phyloP scores from a whole-genome alignment of 2,329 filamentous ascomycete genomes.

The Metarhizium guizhouense region DNA sequence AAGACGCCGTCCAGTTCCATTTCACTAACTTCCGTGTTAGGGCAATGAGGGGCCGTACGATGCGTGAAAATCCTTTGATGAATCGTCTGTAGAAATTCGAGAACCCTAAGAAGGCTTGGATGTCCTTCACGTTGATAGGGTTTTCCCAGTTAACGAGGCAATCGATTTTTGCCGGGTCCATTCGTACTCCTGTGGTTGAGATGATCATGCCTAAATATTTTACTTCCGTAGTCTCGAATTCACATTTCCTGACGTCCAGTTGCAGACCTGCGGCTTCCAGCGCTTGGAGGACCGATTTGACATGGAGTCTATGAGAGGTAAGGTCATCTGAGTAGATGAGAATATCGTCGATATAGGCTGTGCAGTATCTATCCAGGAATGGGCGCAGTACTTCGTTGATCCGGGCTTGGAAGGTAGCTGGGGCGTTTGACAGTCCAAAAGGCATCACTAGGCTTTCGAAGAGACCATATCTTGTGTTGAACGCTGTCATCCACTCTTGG shows the following conservation, averaged over 20 bases:
- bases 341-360: constrained; percentile 5
- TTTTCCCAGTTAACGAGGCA: not conserved
- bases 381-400: constrained; percentile 1
- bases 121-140: constrained; percentile 1
- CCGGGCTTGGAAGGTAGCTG: not conserved
- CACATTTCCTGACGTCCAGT: not conserved
- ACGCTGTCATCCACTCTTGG: constrained; percentile 1
- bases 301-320: not conserved
- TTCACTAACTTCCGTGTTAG: not conserved
- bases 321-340: constrained; percentile 3
- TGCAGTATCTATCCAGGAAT: constrained; percentile 3
- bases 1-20: not conserved
- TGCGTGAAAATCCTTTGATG: constrained; percentile 1
- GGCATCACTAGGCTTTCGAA: not conserved
- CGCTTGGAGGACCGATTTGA: not conserved
- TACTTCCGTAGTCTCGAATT: not conserved
- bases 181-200: not conserved
- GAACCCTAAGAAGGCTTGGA: not conserved
- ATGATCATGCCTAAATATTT: not conserved
- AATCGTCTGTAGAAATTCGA: too few species aligned
- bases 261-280: too few species aligned
- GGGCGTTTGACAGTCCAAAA: not conserved
- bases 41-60: not conserved
- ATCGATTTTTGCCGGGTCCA: constrained; percentile 1
- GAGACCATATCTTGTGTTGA: not conserved